Percentiles rank a stretch among this genome's conserved stretches.
These are phyloP conservation scores for Fusarium sp. DNA, from an alignment of 2,329 filamentous ascomycete genomes.

Conservation along the genomic window DNA sequence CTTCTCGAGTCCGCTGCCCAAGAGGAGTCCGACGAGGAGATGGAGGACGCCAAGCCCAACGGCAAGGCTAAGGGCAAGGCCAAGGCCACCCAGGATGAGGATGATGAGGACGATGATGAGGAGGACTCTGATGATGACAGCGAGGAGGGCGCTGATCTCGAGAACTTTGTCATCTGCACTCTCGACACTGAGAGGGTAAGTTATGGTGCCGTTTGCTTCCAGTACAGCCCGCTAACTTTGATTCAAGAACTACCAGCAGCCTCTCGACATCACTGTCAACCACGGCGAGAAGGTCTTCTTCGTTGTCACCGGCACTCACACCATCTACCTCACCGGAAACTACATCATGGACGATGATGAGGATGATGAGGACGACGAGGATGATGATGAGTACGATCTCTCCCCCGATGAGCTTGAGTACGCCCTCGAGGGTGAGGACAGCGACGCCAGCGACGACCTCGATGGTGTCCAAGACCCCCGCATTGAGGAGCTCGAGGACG, in stretches of 20 bases:
- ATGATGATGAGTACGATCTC: constrained; percentile 83
- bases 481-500: constrained; percentile 80
- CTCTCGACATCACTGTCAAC: constrained; percentile 90
- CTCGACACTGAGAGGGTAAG: constrained; percentile 91
- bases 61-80: constrained; percentile 77
- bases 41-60: constrained; percentile 76
- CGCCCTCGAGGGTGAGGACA: constrained; percentile 77
- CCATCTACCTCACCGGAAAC: constrained; percentile 94
- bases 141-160: constrained; percentile 74
- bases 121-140: constrained; percentile 74
- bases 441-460: constrained; percentile 80
- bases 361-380: constrained; percentile 73
- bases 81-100: constrained; percentile 73
- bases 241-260: constrained; percentile 88
- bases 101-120: constrained; percentile 68
- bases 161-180: constrained; percentile 96
- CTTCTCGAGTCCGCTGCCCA: constrained; percentile 77
- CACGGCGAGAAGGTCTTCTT: constrained; percentile 94
- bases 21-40: constrained; percentile 75
- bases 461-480: constrained; percentile 84
- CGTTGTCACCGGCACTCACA: constrained; percentile 88
- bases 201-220: not conserved
- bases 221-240: constrained; percentile 45
- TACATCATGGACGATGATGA: constrained; percentile 83
- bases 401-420: constrained; percentile 84